Evolutionary conservation across 192 early-diverging fungal species (phyloP).

Genomic region (Gigaspora rosea): DNA sequence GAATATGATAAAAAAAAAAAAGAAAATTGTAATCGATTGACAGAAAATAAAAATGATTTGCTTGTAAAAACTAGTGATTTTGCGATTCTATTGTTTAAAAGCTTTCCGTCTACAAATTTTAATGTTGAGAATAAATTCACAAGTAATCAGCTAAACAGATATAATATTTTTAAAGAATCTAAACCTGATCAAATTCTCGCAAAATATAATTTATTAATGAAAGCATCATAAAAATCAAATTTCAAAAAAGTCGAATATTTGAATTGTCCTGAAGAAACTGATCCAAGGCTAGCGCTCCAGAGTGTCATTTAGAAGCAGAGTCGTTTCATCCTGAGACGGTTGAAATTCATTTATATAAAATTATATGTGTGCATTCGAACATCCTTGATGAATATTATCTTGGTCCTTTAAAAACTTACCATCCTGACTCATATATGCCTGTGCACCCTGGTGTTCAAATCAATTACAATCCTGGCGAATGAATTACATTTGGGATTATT

Average conservation of each 20-base stretch:
- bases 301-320: too few relatives aligned
- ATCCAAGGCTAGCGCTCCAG: constrained; percentile 3
- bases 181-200: constrained; percentile 12
- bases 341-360: background rate
- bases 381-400: too few relatives aligned
- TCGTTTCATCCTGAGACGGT: background rate
- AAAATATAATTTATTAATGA: background rate
- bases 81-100: constrained; percentile 13
- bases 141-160: background rate
- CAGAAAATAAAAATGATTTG: background rate
- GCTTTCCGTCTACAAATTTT: background rate
- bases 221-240: background rate
- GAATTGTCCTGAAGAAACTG: constrained; percentile 20
- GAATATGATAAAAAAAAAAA: background rate
- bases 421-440: too few relatives aligned
- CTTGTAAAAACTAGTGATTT: constrained; percentile 1
- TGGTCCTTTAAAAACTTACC: too few relatives aligned
- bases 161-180: constrained; percentile 9
- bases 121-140: background rate
- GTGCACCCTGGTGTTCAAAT: too few relatives aligned
- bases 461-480: too few relatives aligned
- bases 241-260: constrained; percentile 4
- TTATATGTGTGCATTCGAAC: background rate
- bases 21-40: too few relatives aligned
- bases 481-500: too few relatives aligned